These are phyloP conservation scores for Tulasnella sp. DNA, from an alignment of 768 basidiomycete genomes.

Conservation along the genomic window DNA sequence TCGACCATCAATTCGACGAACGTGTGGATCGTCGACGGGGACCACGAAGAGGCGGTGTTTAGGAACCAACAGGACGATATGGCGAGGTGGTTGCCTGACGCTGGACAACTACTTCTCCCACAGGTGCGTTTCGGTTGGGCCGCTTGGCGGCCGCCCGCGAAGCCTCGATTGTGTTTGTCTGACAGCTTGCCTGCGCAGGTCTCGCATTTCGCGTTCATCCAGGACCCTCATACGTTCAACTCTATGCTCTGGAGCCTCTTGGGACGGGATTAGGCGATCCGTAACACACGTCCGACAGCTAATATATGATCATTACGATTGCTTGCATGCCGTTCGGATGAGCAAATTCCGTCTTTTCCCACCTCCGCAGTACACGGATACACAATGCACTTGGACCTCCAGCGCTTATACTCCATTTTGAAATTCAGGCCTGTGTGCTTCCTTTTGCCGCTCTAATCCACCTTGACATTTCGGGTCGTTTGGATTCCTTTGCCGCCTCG, in stretches of 20 bases:
- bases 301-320: not conserved
- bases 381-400: too few species aligned
- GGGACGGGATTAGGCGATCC: not conserved
- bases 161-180: not conserved
- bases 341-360: too few species aligned
- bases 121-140: not conserved
- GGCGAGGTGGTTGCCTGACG: slow-evolving; percentile 15
- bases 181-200: not conserved
- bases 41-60: slow-evolving; percentile 16
- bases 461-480: too few species aligned
- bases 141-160: not conserved
- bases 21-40: slow-evolving; percentile 11
- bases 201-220: slow-evolving; percentile 22
- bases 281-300: not conserved
- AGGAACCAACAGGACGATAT: slow-evolving; percentile 15
- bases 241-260: not conserved
- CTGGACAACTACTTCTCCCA: not conserved
- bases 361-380: too few species aligned
- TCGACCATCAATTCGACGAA: not conserved
- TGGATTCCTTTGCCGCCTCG: too few species aligned
- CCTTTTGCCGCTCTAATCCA: too few species aligned
- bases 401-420: too few species aligned
- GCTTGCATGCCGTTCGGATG: not conserved
- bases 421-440: too few species aligned
- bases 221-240: slow-evolving; percentile 9